Conservation (phyloP, 306 rosid species). For the apple (Malus domestica) region DNA sequence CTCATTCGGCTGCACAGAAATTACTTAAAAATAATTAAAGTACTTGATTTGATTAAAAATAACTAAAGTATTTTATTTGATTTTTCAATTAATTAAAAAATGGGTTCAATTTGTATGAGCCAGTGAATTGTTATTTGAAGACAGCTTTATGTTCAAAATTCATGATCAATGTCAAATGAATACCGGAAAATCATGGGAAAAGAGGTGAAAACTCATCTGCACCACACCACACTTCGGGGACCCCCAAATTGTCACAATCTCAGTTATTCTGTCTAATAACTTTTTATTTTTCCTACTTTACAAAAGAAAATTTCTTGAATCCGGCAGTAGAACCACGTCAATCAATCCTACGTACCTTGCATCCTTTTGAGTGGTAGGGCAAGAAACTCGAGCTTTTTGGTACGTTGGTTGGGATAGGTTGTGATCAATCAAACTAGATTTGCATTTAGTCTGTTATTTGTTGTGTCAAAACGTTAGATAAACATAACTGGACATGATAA, state of each 20-base stretch:
- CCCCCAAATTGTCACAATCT: constrained; percentile 22
- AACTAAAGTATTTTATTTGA: not conserved
- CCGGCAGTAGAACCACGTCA: too few relatives aligned
- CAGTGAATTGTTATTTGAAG: not conserved
- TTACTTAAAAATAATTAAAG: not conserved
- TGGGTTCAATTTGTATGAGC: not conserved
- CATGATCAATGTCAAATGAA: not conserved
- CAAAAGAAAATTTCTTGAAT: too few relatives aligned
- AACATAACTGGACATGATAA: accelerated
- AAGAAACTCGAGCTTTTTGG: too few relatives aligned
- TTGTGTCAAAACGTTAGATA: too few relatives aligned
- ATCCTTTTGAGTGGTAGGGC: too few relatives aligned
- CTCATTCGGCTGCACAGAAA: not conserved
- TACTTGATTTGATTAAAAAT: not conserved
- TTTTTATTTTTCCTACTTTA: not conserved
- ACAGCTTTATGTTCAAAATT: not conserved
- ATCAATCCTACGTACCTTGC: too few relatives aligned
- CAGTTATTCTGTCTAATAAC: constrained; percentile 15
- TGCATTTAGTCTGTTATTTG: too few relatives aligned
- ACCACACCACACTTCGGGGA: constrained; percentile 18
- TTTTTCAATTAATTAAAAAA: not conserved
- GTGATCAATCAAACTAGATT: too few relatives aligned
- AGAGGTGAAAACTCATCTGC: constrained; percentile 2
- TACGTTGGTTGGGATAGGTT: too few relatives aligned
- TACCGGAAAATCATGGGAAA: constrained; percentile 11